Conservation (phyloP, 176 grass and related monocot species). For the Dactylis glomerata region DNA sequence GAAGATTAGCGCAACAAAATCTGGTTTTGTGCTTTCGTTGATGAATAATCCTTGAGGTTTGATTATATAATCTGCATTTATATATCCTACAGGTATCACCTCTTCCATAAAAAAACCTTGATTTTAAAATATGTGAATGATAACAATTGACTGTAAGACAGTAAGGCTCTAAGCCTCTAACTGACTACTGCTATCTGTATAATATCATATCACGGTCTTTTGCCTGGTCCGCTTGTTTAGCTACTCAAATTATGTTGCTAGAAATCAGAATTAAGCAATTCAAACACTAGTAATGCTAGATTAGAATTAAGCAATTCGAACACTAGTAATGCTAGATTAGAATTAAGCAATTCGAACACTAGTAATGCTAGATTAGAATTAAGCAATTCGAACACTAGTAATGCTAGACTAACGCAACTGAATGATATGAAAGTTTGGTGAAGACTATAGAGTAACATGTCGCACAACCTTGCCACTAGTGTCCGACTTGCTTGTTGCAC, state of each 20-base stretch:
- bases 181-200: not conserved
- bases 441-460: not conserved
- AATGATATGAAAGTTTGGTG: not conserved
- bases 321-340: not conserved
- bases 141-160: not conserved
- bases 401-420: not conserved
- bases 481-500: not conserved
- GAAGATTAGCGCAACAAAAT: too few relatives aligned
- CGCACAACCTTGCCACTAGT: not conserved
- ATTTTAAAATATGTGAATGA: not conserved
- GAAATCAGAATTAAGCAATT: not conserved
- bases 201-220: not conserved
- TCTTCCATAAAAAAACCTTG: not conserved
- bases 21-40: not conserved
- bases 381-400: not conserved
- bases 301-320: not conserved
- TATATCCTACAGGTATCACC: not conserved
- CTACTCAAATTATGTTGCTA: not conserved
- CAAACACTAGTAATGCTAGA: not conserved
- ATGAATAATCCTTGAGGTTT: not conserved
- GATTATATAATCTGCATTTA: not conserved
- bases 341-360: not conserved
- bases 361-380: not conserved
- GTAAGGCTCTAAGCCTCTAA: not conserved
- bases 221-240: too few relatives aligned